phyloP scores from a whole-genome alignment of 2,329 filamentous ascomycete species.

The Xylaria sp. region DNA sequence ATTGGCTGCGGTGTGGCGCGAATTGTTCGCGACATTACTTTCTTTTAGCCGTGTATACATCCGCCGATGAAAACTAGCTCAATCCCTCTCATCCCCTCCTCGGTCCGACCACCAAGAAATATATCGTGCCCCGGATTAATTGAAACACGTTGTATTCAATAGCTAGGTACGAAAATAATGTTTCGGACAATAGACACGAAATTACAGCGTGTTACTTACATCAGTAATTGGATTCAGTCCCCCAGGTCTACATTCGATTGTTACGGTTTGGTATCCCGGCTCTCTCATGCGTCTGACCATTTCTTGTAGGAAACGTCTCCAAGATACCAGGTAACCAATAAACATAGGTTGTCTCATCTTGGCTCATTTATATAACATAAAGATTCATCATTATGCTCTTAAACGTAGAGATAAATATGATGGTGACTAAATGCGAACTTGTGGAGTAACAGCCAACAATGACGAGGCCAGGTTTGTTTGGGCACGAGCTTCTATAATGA shows the following conservation, averaged over 20 bases:
- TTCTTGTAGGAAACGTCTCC: neutral
- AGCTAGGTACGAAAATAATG: neutral
- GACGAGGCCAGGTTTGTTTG: neutral
- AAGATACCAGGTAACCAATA: neutral
- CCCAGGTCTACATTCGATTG: neutral
- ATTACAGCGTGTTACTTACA: neutral
- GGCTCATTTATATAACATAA: neutral
- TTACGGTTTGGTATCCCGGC: neutral
- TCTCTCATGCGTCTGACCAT: neutral
- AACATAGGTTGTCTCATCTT: neutral
- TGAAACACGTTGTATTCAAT: neutral
- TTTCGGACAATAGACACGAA: neutral
- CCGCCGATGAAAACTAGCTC: slow-evolving; percentile 35
- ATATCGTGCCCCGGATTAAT: neutral
- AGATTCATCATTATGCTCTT: slow-evolving; percentile 1
- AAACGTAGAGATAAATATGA: neutral
- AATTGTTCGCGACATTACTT: slow-evolving; percentile 12
- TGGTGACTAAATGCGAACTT: neutral
- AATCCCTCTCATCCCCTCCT: slow-evolving; percentile 26
- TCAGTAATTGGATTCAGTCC: neutral
- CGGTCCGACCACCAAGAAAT: neutral
- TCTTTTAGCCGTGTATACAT: slow-evolving; percentile 33
- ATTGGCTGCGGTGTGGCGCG: slow-evolving; percentile 20
- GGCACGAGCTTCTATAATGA: neutral
- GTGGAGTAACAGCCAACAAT: slow-evolving; percentile 12